A percentile compares a stretch with the other conserved stretches of the same genome.
Conservation (phyloP, 768 basidiomycete species). For the Naematelia aurantialba region DNA sequence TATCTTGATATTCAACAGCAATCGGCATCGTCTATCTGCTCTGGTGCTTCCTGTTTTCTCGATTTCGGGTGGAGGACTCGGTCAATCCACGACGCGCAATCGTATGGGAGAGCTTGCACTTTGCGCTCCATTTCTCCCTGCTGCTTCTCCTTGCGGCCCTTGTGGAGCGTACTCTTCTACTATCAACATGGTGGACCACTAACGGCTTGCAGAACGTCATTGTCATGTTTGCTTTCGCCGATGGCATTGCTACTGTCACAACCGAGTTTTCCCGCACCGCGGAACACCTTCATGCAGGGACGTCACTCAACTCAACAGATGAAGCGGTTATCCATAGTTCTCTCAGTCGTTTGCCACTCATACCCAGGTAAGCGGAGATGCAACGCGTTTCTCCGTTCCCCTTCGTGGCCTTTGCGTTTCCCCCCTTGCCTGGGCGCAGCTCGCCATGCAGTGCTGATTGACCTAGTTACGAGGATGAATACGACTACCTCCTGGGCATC, state of each 20-base stretch:
- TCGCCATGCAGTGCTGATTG: too few relatives aligned
- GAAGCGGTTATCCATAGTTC: neutral
- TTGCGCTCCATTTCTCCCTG: conserved; percentile 34
- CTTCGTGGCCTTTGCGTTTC: too few relatives aligned
- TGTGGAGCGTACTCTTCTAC: conserved; percentile 20
- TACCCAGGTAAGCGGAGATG: conserved; percentile 16
- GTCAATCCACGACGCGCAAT: conserved; percentile 9
- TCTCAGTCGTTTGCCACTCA: conserved; percentile 12
- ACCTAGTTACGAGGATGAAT: conserved; percentile 11
- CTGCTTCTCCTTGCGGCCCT: conserved; percentile 34
- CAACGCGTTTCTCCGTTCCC: too few relatives aligned
- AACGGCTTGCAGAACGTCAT: conserved; percentile 34
- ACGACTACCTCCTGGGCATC: conserved; percentile 1
- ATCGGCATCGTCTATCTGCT: conserved; percentile 32
- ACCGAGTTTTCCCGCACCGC: conserved; percentile 14
- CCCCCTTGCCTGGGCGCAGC: too few relatives aligned
- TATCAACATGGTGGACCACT: too few relatives aligned
- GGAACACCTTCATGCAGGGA: conserved; percentile 4
- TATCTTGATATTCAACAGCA: neutral
- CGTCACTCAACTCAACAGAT: neutral
- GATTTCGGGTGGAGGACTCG: conserved; percentile 12
- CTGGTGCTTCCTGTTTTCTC: conserved; percentile 31
- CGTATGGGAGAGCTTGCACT: conserved; percentile 34
- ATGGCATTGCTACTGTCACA: conserved; percentile 21
- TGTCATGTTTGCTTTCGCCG: conserved; percentile 22